Percentiles rank a stretch among this genome's conserved stretches.
Evolutionary conservation across 192 early-diverging fungal species (phyloP).

Genomic region (Entophlyctis helioformis): DNA sequence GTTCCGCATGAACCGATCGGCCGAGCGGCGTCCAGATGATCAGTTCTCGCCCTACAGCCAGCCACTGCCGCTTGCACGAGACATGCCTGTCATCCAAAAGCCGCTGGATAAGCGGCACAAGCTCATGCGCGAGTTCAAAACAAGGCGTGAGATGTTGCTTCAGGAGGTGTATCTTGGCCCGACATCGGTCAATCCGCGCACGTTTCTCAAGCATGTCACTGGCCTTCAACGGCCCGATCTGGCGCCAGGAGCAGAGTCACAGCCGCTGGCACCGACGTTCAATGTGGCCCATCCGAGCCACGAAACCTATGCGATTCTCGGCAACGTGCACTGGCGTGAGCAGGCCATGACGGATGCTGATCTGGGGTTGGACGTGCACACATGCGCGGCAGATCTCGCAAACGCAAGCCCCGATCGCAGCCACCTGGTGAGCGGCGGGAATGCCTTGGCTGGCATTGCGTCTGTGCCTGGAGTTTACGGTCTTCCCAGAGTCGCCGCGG

Average conservation of each 20-base stretch:
- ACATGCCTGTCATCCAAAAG: neutral
- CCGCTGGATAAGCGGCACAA: neutral
- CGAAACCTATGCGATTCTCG: neutral
- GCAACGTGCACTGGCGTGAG: constrained; percentile 2
- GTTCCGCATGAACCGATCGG: no score
- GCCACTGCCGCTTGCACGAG: constrained; percentile 3
- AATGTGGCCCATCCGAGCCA: constrained; percentile 1
- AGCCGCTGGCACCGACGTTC: neutral
- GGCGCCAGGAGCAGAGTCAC: neutral
- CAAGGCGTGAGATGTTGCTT: neutral
- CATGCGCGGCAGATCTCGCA: no score
- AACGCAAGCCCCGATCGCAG: no score
- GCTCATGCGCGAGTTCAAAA: neutral
- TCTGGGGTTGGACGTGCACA: no score
- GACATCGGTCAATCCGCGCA: neutral
- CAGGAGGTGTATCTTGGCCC: constrained; percentile 4
- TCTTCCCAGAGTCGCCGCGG: no score
- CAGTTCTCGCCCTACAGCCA: constrained; percentile 1
- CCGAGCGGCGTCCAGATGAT: neutral
- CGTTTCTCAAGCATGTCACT: neutral
- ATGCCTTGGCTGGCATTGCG: no score
- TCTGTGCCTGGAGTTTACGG: no score
- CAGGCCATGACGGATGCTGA: no score
- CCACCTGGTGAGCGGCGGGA: no score
- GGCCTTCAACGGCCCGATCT: neutral